Base-by-base conservation (phyloP, 805 yeast genomes). In the Candida ficus region DNA sequence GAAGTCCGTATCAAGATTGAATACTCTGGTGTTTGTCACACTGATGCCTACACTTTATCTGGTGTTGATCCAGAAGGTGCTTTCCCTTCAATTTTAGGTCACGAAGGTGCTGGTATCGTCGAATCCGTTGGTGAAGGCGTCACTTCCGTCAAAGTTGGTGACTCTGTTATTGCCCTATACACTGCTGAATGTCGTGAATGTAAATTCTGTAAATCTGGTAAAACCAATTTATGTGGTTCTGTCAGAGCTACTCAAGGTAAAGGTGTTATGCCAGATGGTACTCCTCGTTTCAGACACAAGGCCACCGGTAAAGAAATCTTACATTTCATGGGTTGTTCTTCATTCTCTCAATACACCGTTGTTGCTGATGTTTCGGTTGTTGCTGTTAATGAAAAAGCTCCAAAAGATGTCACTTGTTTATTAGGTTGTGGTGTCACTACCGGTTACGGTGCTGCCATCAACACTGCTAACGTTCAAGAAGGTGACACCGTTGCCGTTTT, bases 261-360 rank as follows among this genome's bases (percentile, higher is more conserved):
- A 60, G 99, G 99, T 63, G 83, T 91, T 44, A 85, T 93, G 96
- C 99, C 99, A 47, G 99, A 93, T 62, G 99, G 98, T 17, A 91
- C 99, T 37, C 65, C 85, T 33, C 80, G 99, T 65, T 91, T 93
- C 72, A 78, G 74, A 49, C 79, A 84, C 61, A 61, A 63, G 49
- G 63, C 68, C 37, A 80, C 81, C 58, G 99, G 99, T 52, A 75
- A 93, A 68, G 76, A 80, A 33, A 66, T 93, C 41, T 72, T 80
- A 56, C 98, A 93, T 66, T 93, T 87, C 65, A 93, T 93, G 99
- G 99, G 99, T 37, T 86, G 96, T 65, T 91, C 98, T 27, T 85
- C 97, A 22, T 93, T 93, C 67, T 80, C 96, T 29, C 95, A 93
- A 70, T 93, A 93, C 65, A 91, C 99, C 12, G 99, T 93, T 42